phyloP scores from a whole-genome alignment of 1,139 yeast genomes.

The Suhomyces panamericanus region DNA sequence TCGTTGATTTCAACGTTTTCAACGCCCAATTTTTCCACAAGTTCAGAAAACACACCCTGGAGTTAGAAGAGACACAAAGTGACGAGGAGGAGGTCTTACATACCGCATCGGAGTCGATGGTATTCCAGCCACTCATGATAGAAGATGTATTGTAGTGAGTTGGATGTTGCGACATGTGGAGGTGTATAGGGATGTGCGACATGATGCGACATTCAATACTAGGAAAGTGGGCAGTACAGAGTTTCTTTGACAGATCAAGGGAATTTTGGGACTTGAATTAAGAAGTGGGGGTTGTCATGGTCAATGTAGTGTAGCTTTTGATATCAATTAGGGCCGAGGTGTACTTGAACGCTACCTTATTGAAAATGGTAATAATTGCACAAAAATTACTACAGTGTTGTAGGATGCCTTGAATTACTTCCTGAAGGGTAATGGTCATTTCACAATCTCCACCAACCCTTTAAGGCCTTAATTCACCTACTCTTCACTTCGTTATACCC shows the following conservation, averaged over 20 bases:
- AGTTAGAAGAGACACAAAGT: constrained; percentile 12
- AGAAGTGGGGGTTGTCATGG: no score
- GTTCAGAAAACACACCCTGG: constrained; percentile 68
- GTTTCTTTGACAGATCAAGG: neutral
- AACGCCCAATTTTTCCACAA: constrained; percentile 60
- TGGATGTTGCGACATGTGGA: neutral
- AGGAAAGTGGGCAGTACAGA: neutral
- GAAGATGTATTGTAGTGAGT: neutral
- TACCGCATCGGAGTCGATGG: constrained; percentile 71
- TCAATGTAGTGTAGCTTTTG: no score
- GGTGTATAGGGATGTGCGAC: neutral
- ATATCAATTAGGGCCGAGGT: no score
- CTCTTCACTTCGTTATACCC: no score
- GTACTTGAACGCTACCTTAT: no score
- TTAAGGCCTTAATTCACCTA: no score
- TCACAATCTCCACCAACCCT: no score
- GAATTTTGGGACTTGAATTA: no score
- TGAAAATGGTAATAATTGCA: no score
- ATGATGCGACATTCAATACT: neutral
- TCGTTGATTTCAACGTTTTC: constrained; percentile 61
- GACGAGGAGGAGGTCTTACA: constrained; percentile 17
- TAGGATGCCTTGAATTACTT: no score
- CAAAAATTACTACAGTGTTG: no score
- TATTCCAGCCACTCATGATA: constrained; percentile 53
- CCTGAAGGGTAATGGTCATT: no score